Evolutionary conservation across 352 stramenopile genomes (phyloP).

Genomic region (Phytophthora cajani): DNA sequence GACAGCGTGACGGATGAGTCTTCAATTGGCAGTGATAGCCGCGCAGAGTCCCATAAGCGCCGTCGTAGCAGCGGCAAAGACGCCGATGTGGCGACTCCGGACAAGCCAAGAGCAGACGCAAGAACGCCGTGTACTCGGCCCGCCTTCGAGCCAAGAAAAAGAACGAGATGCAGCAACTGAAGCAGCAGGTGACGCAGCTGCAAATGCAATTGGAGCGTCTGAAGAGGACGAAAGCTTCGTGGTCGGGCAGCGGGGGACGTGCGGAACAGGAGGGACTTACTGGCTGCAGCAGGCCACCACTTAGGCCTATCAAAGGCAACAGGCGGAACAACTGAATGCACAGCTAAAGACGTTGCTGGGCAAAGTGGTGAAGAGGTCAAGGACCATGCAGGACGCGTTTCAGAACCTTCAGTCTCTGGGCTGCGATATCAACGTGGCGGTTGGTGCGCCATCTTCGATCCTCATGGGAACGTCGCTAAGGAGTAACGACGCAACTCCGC

Average conservation of each 20-base stretch:
- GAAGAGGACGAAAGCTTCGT: constrained; percentile 2
- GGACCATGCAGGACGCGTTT: constrained; percentile 16
- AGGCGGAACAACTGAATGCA: constrained; percentile 25
- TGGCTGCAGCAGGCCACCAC: constrained; percentile 23
- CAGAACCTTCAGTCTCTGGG: constrained; percentile 23
- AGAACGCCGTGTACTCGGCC: constrained; percentile 28
- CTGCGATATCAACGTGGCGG: constrained; percentile 16
- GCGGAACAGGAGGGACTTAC: background rate
- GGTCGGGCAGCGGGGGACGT: background rate
- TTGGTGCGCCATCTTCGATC: constrained; percentile 18
- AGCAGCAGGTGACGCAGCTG: constrained; percentile 23
- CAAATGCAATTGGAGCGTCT: constrained; percentile 33
- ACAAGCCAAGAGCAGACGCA: constrained; percentile 23
- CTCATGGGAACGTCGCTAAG: constrained; percentile 18
- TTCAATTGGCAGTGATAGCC: constrained; percentile 11
- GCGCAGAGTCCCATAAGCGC: constrained; percentile 14
- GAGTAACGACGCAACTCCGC: constrained; percentile 29
- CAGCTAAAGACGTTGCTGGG: constrained; percentile 20
- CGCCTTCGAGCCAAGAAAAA: constrained; percentile 36
- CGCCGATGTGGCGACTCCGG: background rate
- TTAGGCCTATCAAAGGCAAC: constrained; percentile 19
- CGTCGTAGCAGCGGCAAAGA: background rate
- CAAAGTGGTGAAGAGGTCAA: constrained; percentile 24
- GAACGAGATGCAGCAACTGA: constrained; percentile 25
- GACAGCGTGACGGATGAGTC: constrained; percentile 6